Conservation (phyloP, 2,329 filamentous ascomycete genomes). For the Calonectria multiphialidica region DNA sequence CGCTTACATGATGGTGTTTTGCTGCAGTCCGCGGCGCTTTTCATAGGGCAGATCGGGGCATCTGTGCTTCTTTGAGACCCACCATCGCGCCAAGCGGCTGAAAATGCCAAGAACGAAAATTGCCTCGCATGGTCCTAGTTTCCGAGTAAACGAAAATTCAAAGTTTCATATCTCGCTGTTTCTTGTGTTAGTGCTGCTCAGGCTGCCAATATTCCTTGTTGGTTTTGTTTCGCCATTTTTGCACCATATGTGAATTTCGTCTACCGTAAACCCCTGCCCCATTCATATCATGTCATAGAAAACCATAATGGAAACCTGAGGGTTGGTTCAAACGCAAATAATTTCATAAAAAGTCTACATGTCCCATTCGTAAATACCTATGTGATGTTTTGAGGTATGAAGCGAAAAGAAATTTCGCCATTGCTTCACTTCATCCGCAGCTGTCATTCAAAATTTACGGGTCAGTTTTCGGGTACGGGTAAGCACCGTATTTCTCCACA, state of each 20-base stretch:
- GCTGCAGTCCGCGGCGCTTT: neutral
- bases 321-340: no score
- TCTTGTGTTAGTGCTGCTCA: no score
- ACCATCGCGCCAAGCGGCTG: neutral
- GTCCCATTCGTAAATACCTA: no score
- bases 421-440: no score
- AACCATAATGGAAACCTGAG: no score
- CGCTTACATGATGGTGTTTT: neutral
- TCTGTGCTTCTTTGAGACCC: neutral
- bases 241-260: neutral
- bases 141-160: neutral
- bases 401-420: no score
- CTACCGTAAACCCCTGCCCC: neutral
- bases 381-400: no score
- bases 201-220: neutral
- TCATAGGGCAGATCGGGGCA: neutral
- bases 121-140: neutral
- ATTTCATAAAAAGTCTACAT: no score
- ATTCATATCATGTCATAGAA: no score
- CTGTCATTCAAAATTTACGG: no score
- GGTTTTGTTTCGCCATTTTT: neutral
- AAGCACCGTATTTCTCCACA: no score
- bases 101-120: neutral
- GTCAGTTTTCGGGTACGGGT: no score
- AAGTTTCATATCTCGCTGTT: neutral